phyloP scores from a whole-genome alignment of 192 early-diverging fungal genomes.

The Nowakowskiella sp. region DNA sequence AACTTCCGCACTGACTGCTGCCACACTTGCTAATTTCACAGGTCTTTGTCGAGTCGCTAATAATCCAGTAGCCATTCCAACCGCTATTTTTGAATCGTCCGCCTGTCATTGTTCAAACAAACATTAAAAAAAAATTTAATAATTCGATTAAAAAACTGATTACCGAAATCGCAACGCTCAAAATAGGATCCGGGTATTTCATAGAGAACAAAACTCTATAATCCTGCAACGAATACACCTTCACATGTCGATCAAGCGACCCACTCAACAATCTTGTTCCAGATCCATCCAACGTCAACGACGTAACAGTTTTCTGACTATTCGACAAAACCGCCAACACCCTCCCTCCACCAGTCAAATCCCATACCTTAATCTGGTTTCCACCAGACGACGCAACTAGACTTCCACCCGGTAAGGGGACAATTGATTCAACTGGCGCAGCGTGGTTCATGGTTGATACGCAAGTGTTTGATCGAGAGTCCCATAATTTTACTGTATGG shows the following conservation, averaged over 20 bases:
- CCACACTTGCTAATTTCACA: conserved; percentile 66
- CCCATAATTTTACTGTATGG: conserved; percentile 90
- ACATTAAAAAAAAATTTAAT: conserved; percentile 7
- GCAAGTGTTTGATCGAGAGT: conserved; percentile 67
- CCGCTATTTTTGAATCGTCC: conserved; percentile 78
- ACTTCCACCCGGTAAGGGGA: conserved; percentile 76
- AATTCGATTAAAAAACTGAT: conserved; percentile 7
- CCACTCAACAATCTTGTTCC: conserved; percentile 74
- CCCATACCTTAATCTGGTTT: conserved; percentile 79
- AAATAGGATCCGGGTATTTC: conserved; percentile 84
- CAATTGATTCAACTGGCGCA: conserved; percentile 78
- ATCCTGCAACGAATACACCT: conserved; percentile 80
- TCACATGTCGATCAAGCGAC: conserved; percentile 92
- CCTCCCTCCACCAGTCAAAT: conserved; percentile 72
- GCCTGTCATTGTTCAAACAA: conserved; percentile 37
- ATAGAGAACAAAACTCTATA: conserved; percentile 82
- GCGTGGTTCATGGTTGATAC: conserved; percentile 71
- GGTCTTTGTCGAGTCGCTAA: conserved; percentile 78
- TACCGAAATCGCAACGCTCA: conserved; percentile 83
- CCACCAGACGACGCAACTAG: conserved; percentile 71
- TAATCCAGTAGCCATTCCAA: conserved; percentile 86
- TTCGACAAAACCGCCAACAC: conserved; percentile 71
- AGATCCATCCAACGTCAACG: conserved; percentile 72
- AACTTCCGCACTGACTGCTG: conserved; percentile 26
- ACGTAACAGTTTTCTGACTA: conserved; percentile 95